Base-by-base conservation (phyloP, 2,329 filamentous ascomycete genomes). In the Thelonectria olida region DNA sequence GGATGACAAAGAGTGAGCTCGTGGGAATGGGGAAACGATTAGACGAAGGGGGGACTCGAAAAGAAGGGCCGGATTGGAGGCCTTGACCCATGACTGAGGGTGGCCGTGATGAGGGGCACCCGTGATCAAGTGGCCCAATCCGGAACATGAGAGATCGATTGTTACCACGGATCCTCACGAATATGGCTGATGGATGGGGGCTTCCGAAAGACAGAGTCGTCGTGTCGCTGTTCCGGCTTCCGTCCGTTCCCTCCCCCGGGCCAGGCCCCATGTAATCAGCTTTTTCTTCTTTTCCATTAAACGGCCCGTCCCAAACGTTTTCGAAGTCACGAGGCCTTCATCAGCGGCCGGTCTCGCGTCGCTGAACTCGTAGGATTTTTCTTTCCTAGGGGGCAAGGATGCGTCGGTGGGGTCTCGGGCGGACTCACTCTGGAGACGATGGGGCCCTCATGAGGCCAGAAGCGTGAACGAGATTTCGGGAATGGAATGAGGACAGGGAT, bases 271-370 rank as follows among this genome's bases (percentile, higher is more conserved):
- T 54, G 51, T 47, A 34, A 47, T 45, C 42, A 15, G n/a, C n/a
- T n/a, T n/a, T n/a, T n/a, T n/a, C n/a, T n/a, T n/a, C n/a, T n/a
- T n/a, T n/a, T n/a, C n/a, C n/a, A n/a, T n/a, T 48, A 31, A 49
- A 56, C 53, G 53, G 53, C n/a, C 53, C 53, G 53, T 45, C 42
- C 28, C 53, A 38, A 23, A 49, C 34, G 34, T 49, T 56, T 56
- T 56, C 45, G 20, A 42, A 34, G 53, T 56, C 53, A 56, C 53
- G 53, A 50, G 53, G 39, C 44, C 41, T 28, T 31, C 28, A 31
- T 13, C 9, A 31, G 10, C n/a, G n/a, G n/a, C n/a, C n/a, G 28
- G 10, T 10, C 15, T 10, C 38, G n/a, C 45, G 47, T 47, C 39
- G 34, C 34, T 55, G 42, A 55, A 27, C 48, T 55, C 15, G 22